Evolutionary conservation across 2,329 filamentous ascomycete genomes (phyloP).

Genomic region (Niveomyces coronatus): DNA sequence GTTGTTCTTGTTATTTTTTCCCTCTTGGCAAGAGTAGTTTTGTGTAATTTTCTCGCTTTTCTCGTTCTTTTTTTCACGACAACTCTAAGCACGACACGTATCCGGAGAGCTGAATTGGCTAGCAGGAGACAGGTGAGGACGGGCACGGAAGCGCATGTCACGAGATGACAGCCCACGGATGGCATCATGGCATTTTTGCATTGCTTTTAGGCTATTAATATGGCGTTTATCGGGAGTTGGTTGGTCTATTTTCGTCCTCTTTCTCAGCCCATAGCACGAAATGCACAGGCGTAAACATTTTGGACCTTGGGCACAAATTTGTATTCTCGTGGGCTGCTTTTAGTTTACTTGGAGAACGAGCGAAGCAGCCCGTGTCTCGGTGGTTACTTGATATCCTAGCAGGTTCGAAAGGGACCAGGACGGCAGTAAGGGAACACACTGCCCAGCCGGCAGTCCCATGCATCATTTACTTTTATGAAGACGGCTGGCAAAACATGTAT

Average conservation of each 20-base stretch:
- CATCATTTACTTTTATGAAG: too few species aligned
- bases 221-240: constrained; percentile 5
- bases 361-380: too few species aligned
- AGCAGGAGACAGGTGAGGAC: constrained; percentile 1
- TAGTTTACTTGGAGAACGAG: neutral
- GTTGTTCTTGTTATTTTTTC: constrained; percentile 5
- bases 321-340: neutral
- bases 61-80: neutral
- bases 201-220: constrained; percentile 1
- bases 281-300: neutral
- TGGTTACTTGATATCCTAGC: constrained; percentile 7
- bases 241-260: too few species aligned
- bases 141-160: neutral
- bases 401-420: constrained; percentile 5
- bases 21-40: neutral
- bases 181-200: constrained; percentile 10
- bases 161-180: constrained; percentile 6
- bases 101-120: too few species aligned
- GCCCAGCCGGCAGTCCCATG: too few species aligned
- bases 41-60: neutral
- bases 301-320: constrained; percentile 4
- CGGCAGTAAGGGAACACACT: too few species aligned
- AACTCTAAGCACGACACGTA: neutral
- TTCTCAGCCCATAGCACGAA: constrained; percentile 1
- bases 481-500: too few species aligned